Conservation (phyloP, 2,329 filamentous ascomycete species). For the Arthrinium phaeospermum region DNA sequence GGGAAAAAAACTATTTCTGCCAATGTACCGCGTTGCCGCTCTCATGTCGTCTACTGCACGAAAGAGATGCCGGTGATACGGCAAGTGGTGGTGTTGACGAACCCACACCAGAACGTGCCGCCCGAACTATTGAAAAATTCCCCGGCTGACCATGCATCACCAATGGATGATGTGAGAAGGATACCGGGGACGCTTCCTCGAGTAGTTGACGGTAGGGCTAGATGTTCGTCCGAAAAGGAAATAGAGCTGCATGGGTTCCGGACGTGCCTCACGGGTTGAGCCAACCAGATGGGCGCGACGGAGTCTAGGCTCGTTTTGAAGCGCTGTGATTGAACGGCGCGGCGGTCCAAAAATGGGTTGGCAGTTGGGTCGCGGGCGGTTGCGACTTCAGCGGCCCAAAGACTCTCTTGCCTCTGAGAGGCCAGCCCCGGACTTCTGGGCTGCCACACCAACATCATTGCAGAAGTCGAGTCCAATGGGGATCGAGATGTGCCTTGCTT, state of each 20-base stretch:
- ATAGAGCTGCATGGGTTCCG: background rate
- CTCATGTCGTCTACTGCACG: background rate
- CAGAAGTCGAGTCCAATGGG: background rate
- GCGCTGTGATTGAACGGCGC: constrained; percentile 21
- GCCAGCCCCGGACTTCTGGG: constrained; percentile 6
- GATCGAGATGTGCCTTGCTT: background rate
- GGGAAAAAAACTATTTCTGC: background rate
- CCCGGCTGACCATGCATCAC: constrained; percentile 21
- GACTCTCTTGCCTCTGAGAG: background rate
- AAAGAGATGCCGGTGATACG: background rate
- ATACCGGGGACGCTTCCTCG: background rate
- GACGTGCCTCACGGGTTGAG: background rate
- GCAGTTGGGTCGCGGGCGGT: constrained; percentile 22
- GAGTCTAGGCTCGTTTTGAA: constrained; percentile 14
- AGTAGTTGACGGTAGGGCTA: constrained; percentile 5
- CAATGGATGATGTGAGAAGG: constrained; percentile 1
- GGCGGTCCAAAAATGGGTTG: constrained; percentile 8
- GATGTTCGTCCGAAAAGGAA: constrained; percentile 4
- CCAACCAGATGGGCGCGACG: constrained; percentile 18
- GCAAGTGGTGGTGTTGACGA: constrained; percentile 12
- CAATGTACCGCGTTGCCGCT: background rate
- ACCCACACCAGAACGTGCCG: constrained; percentile 23
- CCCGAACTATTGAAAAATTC: constrained; percentile 23
- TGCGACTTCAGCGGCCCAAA: background rate
- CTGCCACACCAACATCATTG: background rate